phyloP scores from a whole-genome alignment of 1,139 yeast genomes.

The Blastobotrys elegans region DNA sequence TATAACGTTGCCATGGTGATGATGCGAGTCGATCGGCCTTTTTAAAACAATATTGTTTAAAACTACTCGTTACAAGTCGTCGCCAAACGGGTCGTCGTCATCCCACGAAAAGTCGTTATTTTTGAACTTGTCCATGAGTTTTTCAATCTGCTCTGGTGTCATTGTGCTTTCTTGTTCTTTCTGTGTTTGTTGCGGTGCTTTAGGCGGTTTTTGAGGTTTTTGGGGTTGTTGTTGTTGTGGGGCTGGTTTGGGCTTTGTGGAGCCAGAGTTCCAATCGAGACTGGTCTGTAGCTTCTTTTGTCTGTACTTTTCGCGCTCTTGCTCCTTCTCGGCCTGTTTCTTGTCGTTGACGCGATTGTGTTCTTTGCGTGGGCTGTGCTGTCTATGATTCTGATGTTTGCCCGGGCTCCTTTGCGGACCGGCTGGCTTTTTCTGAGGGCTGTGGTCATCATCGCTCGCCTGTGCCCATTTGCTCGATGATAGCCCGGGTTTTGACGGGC shows the following conservation, averaged over 20 bases:
- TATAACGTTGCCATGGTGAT: neutral
- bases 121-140: constrained; percentile 3
- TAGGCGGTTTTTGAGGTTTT: neutral
- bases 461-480: constrained; percentile 3
- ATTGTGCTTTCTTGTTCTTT: neutral
- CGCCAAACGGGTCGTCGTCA: constrained; percentile 9
- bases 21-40: neutral
- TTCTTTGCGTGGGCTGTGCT: too few species aligned
- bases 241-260: neutral
- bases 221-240: neutral
- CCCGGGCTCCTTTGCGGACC: neutral
- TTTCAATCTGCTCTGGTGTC: neutral
- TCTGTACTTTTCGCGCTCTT: constrained; percentile 7
- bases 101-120: constrained; percentile 3
- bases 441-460: neutral
- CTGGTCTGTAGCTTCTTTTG: constrained; percentile 5
- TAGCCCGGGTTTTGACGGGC: neutral
- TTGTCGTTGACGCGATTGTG: too few species aligned
- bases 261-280: constrained; percentile 1
- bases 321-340: constrained; percentile 5
- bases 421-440: neutral
- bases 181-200: neutral
- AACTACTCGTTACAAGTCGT: neutral
- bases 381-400: too few species aligned
- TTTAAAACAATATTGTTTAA: neutral